These are phyloP conservation scores for Salix purpurea DNA, from an alignment of 345 rosid genomes.

Conservation along the genomic window DNA sequence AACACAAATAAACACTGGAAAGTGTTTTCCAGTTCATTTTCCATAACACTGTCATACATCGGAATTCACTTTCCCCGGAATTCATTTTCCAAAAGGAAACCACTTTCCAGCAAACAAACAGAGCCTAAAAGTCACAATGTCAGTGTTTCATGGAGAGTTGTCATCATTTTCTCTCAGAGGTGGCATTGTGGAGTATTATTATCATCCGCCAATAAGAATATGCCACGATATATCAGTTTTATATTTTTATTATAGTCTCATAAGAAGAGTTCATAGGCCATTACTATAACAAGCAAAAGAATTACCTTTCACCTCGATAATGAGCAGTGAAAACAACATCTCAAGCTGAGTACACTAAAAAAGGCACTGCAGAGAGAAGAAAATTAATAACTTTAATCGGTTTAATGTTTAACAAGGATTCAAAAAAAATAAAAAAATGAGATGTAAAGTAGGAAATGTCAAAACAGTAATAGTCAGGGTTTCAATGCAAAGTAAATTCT, in stretches of 20 bases:
- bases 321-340: conserved; percentile 12
- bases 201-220: background rate
- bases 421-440: background rate
- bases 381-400: conserved; percentile 7
- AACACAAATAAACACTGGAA: too few relatives aligned
- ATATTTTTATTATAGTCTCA: background rate
- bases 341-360: conserved; percentile 50
- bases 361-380: conserved; percentile 47
- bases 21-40: too few relatives aligned
- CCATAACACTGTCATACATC: too few relatives aligned
- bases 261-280: background rate
- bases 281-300: background rate
- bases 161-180: background rate
- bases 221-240: background rate
- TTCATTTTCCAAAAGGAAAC: too few relatives aligned
- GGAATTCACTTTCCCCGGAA: too few relatives aligned
- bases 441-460: background rate
- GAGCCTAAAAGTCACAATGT: background rate
- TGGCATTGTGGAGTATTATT: background rate
- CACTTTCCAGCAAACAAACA: too few relatives aligned
- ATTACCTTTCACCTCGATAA: conserved; percentile 20
- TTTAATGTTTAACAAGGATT: background rate
- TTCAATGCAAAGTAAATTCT: background rate
- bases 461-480: too few relatives aligned
- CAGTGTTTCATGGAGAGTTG: background rate